These are phyloP conservation scores for Histomonas meleagridis DNA, from an alignment of 208 protist species.

Conservation along the genomic window DNA sequence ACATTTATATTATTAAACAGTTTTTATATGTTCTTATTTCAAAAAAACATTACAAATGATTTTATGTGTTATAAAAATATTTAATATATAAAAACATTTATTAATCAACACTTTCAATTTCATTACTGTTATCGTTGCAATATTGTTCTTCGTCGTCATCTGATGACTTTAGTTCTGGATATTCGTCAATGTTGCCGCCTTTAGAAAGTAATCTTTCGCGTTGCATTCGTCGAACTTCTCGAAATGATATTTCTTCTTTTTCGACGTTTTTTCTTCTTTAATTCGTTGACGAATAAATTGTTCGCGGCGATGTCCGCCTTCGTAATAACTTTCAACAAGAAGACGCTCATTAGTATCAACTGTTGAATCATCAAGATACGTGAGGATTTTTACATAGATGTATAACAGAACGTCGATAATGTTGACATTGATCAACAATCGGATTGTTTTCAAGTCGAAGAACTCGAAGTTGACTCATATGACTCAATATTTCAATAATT, in stretches of 20 bases:
- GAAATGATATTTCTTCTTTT: background rate
- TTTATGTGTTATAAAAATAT: no score
- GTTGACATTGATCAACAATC: conserved; percentile 48
- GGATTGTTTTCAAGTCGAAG: conserved; percentile 66
- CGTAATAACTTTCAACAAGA: conserved; percentile 40
- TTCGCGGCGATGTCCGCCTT: background rate
- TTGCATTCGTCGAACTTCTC: background rate
- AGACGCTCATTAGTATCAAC: conserved; percentile 49
- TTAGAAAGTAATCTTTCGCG: background rate
- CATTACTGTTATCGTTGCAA: no score
- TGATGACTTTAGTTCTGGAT: background rate
- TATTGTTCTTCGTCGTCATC: background rate
- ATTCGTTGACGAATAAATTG: background rate
- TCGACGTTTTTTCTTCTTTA: conserved; percentile 30
- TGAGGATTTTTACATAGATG: conserved; percentile 37
- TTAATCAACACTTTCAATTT: no score
- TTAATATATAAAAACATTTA: no score
- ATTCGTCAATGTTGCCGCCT: background rate
- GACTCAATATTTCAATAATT: conserved; percentile 61
- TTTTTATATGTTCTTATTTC: no score
- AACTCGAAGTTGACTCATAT: conserved; percentile 62
- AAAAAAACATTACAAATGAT: no score
- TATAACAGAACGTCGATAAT: conserved; percentile 68
- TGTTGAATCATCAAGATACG: conserved; percentile 53
- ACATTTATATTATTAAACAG: no score